A percentile compares a stretch with the other conserved stretches of the same genome.
Evolutionary conservation across 495 filamentous ascomycete genomes (phyloP).

Genomic region (Arthonia radiata): DNA sequence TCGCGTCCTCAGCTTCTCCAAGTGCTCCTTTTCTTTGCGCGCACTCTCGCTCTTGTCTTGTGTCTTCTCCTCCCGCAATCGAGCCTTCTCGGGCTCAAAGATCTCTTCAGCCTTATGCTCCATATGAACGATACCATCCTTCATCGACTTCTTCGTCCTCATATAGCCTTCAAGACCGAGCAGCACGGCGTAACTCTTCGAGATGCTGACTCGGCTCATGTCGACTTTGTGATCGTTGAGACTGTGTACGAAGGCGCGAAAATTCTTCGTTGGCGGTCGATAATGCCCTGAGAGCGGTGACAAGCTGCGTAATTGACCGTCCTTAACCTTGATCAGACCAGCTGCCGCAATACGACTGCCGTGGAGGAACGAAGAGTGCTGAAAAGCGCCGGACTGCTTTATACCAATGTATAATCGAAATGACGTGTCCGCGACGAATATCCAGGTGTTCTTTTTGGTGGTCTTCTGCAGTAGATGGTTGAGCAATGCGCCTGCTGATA

Average conservation of each 20-base stretch:
- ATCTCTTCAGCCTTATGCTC: conserved; percentile 12
- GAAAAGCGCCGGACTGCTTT: conserved; percentile 70
- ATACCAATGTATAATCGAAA: conserved; percentile 79
- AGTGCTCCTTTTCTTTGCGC: conserved; percentile 17
- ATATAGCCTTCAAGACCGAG: conserved; percentile 63
- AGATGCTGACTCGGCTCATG: conserved; percentile 50
- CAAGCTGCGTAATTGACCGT: conserved; percentile 40
- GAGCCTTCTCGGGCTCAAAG: conserved; percentile 19
- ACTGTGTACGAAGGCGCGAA: conserved; percentile 49
- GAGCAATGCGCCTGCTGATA: conserved; percentile 42
- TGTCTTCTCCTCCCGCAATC: conserved; percentile 17
- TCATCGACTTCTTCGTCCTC: conserved; percentile 31
- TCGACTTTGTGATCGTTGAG: conserved; percentile 54
- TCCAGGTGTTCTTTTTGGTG: conserved; percentile 62
- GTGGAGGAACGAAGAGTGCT: conserved; percentile 72
- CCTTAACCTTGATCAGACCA: conserved; percentile 60
- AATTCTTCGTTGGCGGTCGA: conserved; percentile 54
- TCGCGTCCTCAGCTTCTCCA: conserved; percentile 12
- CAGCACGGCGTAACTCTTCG: conserved; percentile 56
- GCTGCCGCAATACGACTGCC: conserved; percentile 61
- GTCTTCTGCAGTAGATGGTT: conserved; percentile 46
- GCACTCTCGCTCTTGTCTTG: conserved; percentile 26
- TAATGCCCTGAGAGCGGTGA: conserved; percentile 59
- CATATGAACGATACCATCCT: conserved; percentile 11
- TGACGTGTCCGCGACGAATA: conserved; percentile 70